Evolutionary conservation across 441 rosid genomes (phyloP).

Genomic region (Brassica hybrid): DNA sequence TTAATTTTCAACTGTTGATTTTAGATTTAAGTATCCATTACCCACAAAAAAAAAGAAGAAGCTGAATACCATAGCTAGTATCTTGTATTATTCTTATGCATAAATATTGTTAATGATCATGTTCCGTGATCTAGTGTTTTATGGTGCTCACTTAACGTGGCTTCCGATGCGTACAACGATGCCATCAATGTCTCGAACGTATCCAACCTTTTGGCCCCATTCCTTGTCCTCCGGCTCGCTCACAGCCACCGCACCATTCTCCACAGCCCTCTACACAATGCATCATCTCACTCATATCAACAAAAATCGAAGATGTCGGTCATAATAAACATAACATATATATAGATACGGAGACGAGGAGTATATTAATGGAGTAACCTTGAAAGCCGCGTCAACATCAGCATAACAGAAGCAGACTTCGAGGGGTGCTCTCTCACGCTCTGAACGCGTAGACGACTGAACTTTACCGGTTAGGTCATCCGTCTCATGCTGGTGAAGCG

Average conservation of each 20-base stretch:
- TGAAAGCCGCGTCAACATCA: constrained; percentile 82
- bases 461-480: constrained; percentile 67
- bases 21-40: background rate
- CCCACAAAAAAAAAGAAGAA: background rate
- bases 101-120: constrained; percentile 2
- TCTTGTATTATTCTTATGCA: constrained; percentile 20
- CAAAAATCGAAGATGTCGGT: background rate
- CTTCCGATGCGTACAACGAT: constrained; percentile 72
- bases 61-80: constrained; percentile 13
- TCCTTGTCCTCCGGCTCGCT: constrained; percentile 77
- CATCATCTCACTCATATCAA: constrained; percentile 14
- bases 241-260: constrained; percentile 72
- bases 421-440: constrained; percentile 50
- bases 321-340: background rate
- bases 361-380: constrained; percentile 46
- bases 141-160: constrained; percentile 46
- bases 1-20: background rate
- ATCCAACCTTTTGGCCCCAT: constrained; percentile 93
- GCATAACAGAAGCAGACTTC: constrained; percentile 76
- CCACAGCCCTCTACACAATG: constrained; percentile 73
- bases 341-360: background rate
- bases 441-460: constrained; percentile 44
- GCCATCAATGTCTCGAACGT: constrained; percentile 82
- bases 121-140: background rate
- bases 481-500: constrained; percentile 80